Evolutionary conservation across 441 rosid species (phyloP), one percentile per base, ranked within the genome.

Genomic region (Metrosideros polymorpha): DNA sequence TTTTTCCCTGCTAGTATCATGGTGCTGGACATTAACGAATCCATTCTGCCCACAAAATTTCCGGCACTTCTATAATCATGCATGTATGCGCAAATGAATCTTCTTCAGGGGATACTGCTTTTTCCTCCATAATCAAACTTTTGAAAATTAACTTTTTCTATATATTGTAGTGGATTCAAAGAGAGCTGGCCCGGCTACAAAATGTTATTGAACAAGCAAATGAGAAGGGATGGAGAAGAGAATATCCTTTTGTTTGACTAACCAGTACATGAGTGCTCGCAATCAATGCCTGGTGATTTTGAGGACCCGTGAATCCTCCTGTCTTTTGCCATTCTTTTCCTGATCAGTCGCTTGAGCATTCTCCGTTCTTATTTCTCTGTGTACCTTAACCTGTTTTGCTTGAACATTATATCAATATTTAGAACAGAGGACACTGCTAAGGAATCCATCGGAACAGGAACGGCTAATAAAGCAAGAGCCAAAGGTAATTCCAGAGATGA

Each of bases 151-250:
- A 22, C 47, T 1, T 71, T 83, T 52, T 22, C 79, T 71, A 42
- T 71, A 35, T 42, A 71, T 22, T 32, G 43, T 88, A 93, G 96
- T 86, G 93, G 91, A 93, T 90, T 52, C 86, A 86, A 75, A 90
- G 85, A 87, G 93, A 94, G 89, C 85, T 92, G 79, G 85, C 49
- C 54, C 88, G 86, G 55, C 88, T 92, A 82, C 93, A 93, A 86
- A 87, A 88, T 51, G 88, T 77, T 87, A 90, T 94, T 27, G 93
- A 91, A 76, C 87, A 85, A 47, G 91, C 92, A 57, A 91, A 92
- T 49, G 95, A 92, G 91, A 93, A 91, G 91, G 96, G 94, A 35
- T 87, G 92, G 89, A 90, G 93, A 86, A 87, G 91, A 89, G 92
- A 90, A 94, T 94, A 94, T 94, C 96, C 96, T 94, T 94, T 89